These are phyloP conservation scores for Penstemon eatonii DNA, from an alignment of 257 asterid genomes.

Conservation along the genomic window DNA sequence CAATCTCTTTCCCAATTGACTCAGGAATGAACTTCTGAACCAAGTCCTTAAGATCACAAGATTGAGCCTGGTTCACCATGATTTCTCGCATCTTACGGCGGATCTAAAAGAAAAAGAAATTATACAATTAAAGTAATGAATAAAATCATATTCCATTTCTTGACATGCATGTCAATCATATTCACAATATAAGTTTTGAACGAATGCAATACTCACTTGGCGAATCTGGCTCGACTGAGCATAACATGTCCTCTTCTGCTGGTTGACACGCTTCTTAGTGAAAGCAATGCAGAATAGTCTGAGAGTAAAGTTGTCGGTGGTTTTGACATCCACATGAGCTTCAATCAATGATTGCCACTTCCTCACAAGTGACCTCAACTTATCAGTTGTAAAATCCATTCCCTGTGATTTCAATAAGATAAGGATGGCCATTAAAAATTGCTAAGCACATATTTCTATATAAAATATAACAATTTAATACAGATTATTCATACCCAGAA, in stretches of 20 bases:
- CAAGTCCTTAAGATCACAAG: conserved; percentile 47
- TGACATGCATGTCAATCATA: background rate
- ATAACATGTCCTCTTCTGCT: conserved; percentile 46
- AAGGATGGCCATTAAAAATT: background rate
- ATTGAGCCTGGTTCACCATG: conserved; percentile 47
- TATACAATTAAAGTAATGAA: background rate
- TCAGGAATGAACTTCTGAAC: conserved; percentile 48
- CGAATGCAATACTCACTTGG: conserved; percentile 25
- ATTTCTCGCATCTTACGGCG: conserved; percentile 47
- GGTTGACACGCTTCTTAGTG: conserved; percentile 49
- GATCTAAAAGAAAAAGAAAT: conserved; percentile 26
- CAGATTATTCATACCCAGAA: conserved; percentile 29
- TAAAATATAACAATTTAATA: background rate
- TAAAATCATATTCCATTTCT: background rate
- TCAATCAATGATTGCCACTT: conserved; percentile 48
- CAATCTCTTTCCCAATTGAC: conserved; percentile 48
- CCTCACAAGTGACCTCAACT: conserved; percentile 45
- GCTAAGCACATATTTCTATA: background rate
- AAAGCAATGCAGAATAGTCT: conserved; percentile 51
- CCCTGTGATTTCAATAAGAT: conserved; percentile 27
- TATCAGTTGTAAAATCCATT: conserved; percentile 46
- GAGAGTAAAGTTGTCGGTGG: conserved; percentile 39
- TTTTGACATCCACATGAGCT: conserved; percentile 49
- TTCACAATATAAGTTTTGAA: background rate
- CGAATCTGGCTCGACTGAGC: conserved; percentile 51